Evolutionary conservation across 2,329 filamentous ascomycete species (phyloP).

Genomic region (Trichothecium roseum): DNA sequence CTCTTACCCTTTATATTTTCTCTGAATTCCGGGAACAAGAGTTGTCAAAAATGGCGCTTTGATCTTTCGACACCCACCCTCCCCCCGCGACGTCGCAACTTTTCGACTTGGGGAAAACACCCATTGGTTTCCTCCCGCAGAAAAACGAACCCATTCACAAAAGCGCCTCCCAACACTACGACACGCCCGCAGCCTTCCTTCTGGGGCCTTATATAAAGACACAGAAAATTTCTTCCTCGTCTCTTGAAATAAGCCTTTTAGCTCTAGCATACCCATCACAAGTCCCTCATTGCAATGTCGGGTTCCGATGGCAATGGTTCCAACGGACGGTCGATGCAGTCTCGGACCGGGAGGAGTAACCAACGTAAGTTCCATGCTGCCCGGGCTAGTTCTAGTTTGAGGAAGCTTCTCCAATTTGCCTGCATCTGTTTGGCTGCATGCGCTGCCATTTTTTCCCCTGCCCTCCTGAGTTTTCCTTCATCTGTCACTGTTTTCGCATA

Average conservation of each 20-base stretch:
- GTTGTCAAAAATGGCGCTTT: constrained; percentile 3
- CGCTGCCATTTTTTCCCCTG: constrained; percentile 7
- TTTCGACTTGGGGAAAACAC: constrained; percentile 5
- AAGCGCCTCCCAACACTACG: not conserved
- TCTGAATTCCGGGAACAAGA: too few species aligned
- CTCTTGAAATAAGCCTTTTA: too few species aligned
- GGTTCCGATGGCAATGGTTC: constrained; percentile 23
- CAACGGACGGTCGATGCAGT: constrained; percentile 52
- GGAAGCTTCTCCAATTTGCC: too few species aligned
- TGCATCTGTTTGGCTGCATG: not conserved
- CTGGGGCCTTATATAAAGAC: not conserved
- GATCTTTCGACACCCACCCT: constrained; percentile 1
- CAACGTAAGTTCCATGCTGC: constrained; percentile 55
- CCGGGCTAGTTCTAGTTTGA: constrained; percentile 1
- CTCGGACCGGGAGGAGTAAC: constrained; percentile 65
- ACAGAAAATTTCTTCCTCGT: too few species aligned
- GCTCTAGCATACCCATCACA: constrained; percentile 7
- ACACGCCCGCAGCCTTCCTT: not conserved
- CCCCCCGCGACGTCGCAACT: constrained; percentile 3
- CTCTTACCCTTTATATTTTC: not conserved
- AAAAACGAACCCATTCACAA: not conserved
- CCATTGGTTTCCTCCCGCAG: not conserved
- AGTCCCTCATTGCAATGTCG: constrained; percentile 17
- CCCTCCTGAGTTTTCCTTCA: not conserved
- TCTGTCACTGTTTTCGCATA: not conserved